A percentile compares a stretch with the other conserved stretches of the same genome.
Evolutionary conservation across 495 filamentous ascomycete species (phyloP).

Genomic region (Darksidea phi): DNA sequence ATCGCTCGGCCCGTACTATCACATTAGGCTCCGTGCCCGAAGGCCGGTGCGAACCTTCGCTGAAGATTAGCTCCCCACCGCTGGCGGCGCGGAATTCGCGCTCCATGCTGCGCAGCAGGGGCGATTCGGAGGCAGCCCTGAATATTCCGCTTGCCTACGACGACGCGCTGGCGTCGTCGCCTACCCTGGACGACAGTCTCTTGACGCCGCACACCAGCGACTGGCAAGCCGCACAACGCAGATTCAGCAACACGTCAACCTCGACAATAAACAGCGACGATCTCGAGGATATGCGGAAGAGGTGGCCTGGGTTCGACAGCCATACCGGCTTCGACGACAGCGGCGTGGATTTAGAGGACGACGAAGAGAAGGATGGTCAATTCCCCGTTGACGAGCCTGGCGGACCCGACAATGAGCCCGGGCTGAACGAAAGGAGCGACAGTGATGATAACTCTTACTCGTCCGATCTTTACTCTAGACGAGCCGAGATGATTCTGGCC

Average conservation of each 20-base stretch:
- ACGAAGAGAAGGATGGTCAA: constrained; percentile 27
- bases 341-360: constrained; percentile 30
- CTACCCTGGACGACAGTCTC: constrained; percentile 25
- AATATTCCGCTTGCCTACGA: constrained; percentile 8
- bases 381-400: constrained; percentile 17
- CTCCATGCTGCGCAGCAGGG: constrained; percentile 31
- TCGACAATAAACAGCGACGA: constrained; percentile 40
- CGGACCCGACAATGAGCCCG: constrained; percentile 37
- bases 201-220: neutral
- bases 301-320: constrained; percentile 37
- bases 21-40: constrained; percentile 25
- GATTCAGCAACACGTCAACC: constrained; percentile 32
- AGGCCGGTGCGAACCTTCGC: constrained; percentile 18
- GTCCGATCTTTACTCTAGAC: constrained; percentile 70
- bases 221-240: constrained; percentile 15
- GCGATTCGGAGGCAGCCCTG: constrained; percentile 9
- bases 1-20: constrained; percentile 19
- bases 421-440: constrained; percentile 30
- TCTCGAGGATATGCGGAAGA: constrained; percentile 31
- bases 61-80: constrained; percentile 17
- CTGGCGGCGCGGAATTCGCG: constrained; percentile 23
- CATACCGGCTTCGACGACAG: constrained; percentile 28
- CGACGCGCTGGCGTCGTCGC: constrained; percentile 33
- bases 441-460: constrained; percentile 57
- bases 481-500: constrained; percentile 83